Percentiles rank a stretch among this genome's conserved stretches.
Conservation (phyloP, 495 filamentous ascomycete species). For the Penicillium samsonianum region DNA sequence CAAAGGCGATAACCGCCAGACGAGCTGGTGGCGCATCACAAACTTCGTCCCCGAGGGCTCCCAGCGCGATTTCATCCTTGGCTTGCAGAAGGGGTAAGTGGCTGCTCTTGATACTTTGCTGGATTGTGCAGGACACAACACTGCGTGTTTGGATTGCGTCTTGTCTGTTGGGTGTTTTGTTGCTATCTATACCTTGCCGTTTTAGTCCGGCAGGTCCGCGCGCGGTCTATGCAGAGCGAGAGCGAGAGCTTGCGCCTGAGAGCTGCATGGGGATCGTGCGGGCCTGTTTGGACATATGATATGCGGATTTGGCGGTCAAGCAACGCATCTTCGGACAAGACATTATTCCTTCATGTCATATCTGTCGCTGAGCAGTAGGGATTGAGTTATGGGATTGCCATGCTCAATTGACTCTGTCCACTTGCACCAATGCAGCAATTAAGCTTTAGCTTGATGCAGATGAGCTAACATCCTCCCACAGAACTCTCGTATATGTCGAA, state of each 20-base stretch:
- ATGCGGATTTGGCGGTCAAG: background rate
- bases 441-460: background rate
- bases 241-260: background rate
- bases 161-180: background rate
- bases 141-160: background rate
- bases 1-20: slow-evolving; percentile 58
- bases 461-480: slow-evolving; percentile 32
- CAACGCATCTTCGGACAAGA: background rate
- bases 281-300: background rate
- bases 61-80: slow-evolving; percentile 63
- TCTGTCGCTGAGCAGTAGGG: background rate
- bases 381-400: background rate
- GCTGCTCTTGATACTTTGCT: background rate
- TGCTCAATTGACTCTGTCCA: background rate
- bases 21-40: slow-evolving; percentile 75
- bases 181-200: background rate
- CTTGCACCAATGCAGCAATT: background rate
- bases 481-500: slow-evolving; percentile 70
- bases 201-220: background rate
- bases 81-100: slow-evolving; percentile 78
- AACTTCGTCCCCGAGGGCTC: slow-evolving; percentile 62
- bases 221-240: background rate
- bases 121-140: background rate
- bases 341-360: background rate
- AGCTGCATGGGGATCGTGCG: background rate